Base-by-base conservation (phyloP, 2,329 filamentous ascomycete species). In the Xylaria sp. region DNA sequence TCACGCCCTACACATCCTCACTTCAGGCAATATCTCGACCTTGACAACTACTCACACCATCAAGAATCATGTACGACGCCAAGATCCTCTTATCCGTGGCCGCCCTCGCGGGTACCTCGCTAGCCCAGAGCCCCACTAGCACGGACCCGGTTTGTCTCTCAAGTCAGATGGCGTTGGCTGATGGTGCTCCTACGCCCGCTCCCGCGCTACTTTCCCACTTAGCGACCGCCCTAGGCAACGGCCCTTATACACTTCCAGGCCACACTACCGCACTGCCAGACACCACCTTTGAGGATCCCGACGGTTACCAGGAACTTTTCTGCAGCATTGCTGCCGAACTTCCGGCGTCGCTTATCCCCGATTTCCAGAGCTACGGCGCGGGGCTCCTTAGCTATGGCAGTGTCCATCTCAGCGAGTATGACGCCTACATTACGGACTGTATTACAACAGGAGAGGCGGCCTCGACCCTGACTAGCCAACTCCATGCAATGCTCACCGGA, bases 361-460 rank as follows among this genome's bases (percentile, higher is more conserved):
- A 19, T 1, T 62, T 62, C 8, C 31, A 62, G 44, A 47, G 23
- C 44, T 59, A 38, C 23, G 60, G 55, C 25, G 2, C 3, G 3
- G 44, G 8, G 1, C 51, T 62, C 13, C 38, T 59, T 17, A 59
- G 44, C 21, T 59, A 60, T 11, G 60, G 51, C 9, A 58, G 60
- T 49, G 38, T 27, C 13, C 60, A 58, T 19, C 37, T 62, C 23
- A 49, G 29, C 37, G 21, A 23, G 7, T 62, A 58, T 9, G 54
- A 62, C 17, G 35, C 21, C 17, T 62, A 31, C 29, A 23, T 58
- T 35, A 62, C 60, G 8, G 10, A 62, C 0, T 62, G 60, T 4
- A 23, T 62, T 8, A 55, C 51, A 8, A 56, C 58, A 3, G 58
- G 58, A 17, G 11, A 5, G 21, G 46, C 27, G 2, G 58, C 52